Evolutionary conservation across 2,329 filamentous ascomycete species (phyloP), one percentile per base, ranked within the genome.

Genomic region (Zopfia rhizophila): DNA sequence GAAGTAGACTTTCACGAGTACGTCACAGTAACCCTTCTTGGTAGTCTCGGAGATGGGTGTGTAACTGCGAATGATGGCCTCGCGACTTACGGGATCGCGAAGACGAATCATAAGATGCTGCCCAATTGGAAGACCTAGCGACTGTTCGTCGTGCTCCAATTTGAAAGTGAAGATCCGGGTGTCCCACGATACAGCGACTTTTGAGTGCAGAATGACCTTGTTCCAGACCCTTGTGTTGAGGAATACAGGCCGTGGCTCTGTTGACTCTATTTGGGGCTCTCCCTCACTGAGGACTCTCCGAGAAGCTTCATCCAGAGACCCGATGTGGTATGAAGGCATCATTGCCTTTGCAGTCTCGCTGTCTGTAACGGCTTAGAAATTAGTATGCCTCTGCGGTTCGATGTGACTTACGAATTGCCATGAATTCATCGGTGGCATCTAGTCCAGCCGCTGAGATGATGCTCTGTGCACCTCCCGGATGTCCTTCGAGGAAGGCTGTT

Each of bases 331-430:
- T 31, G 81, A 73, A 8, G 83, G 81, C 87, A 97, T 91, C 91
- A 96, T 96, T 13, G 80, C 82, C 74, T 95, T 96, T 23, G 92
- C 92, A 12, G 89, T 96, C 74, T 96, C 91, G 67, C 88, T 92
- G 69, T 96, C 90, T 93, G 63, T 45, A 33, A 25, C 25, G 38
- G 51, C 48, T 72, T 56, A 74, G 65, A n/a, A 17, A 23, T n/a
- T 12, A 16, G 3, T 17, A n/a, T 29, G 3, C 16, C 25, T n/a
- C 13, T 12, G 3, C n/a, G 5, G 10, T 3, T 22, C 4, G 8
- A 8, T 13, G 12, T 7, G 6, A 38, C 89, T 80, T 78, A 93
- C 90, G 91, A 60, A 97, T 97, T 11, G 89, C 88, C 75, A 95
- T 83, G 68, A 96, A 97, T 58, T 97, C 92, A 61, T 96, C 92